phyloP scores from a whole-genome alignment of 2,329 filamentous ascomycete genomes.

The Diaporthe sp. region DNA sequence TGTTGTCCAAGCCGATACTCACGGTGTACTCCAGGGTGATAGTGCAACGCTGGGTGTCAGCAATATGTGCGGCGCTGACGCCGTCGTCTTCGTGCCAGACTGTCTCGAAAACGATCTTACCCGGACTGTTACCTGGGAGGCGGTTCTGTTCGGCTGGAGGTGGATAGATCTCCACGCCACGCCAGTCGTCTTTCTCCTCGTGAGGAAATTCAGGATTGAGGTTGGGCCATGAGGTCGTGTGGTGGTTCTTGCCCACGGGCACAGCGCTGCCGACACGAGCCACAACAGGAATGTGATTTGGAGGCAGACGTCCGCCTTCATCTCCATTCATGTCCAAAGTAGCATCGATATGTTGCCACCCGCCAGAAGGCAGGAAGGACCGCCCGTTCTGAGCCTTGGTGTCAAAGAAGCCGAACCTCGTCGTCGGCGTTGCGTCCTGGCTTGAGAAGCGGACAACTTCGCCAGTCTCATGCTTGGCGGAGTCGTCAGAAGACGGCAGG shows the following conservation, averaged over 20 bases:
- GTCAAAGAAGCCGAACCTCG: not conserved
- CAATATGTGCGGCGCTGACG: slow-evolving; percentile 45
- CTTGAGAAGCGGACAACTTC: not conserved
- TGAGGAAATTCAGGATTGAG: slow-evolving; percentile 49
- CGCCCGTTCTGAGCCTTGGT: not conserved
- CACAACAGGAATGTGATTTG: slow-evolving; percentile 14
- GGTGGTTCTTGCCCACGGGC: slow-evolving; percentile 16
- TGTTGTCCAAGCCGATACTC: not conserved
- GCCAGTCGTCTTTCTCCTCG: slow-evolving; percentile 50
- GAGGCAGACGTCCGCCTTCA: not conserved
- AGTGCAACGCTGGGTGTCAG: slow-evolving; percentile 18
- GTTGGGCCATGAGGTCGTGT: slow-evolving; percentile 1
- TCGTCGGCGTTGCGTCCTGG: slow-evolving; percentile 1
- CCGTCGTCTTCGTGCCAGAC: slow-evolving; percentile 52
- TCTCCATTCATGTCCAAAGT: not conserved
- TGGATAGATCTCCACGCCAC: slow-evolving; percentile 53
- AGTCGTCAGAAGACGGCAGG: slow-evolving; percentile 55
- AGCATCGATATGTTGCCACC: not conserved
- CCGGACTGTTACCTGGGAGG: not conserved
- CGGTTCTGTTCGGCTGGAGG: slow-evolving; percentile 42
- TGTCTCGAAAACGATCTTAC: slow-evolving; percentile 42
- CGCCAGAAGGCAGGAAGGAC: not conserved
- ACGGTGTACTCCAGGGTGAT: slow-evolving; percentile 18
- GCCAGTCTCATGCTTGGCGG: not conserved
- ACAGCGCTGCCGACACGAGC: not conserved